Base-by-base conservation (phyloP, 129 eudicot genomes). In the Flaveria ramosissima region DNA sequence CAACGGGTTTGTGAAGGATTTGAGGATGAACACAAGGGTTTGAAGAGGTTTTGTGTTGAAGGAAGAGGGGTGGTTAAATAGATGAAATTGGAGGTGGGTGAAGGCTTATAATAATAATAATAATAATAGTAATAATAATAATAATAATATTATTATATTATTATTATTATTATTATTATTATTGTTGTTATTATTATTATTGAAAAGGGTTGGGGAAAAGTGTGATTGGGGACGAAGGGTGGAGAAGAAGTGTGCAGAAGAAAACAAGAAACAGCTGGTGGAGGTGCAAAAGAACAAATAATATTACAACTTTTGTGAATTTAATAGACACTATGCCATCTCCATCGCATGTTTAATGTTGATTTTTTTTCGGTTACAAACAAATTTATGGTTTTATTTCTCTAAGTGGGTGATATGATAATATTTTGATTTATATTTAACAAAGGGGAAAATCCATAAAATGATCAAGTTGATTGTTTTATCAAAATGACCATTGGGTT, bases 201-300 rank as follows among this genome's bases (percentile, higher is more conserved):
- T 4, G 11, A 14, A 63, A 63, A 63, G 32, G 21, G 46, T 63
- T 30, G 46, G 46, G 75, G 45, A 67, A 80, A 80, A 53, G 77
- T 72, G 83, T 72, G 83, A 73, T 80, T 73, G 75, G 42, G 53
- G 79, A 80, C 62, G 83, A 53, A 80, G 83, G 83, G 83, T 66
- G 83, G 79, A 80, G 70, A 73, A 59, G 48, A 53, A 73, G 10
- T 74, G 7, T 14, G 9, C 19, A 63, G 10, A 66, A 74, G 36
- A 80, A 56, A 55, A 80, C 84, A 80, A 80, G 67, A 0, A 73
- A 80, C 84, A 80, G 84, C 84, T 80, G 84, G 80, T 42, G 62
- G 17, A 6, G 75, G 42, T 61, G 42, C 10, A 63, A 63, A 30
- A 63, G 0, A 6, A 63, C 69, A 63, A 30, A 27, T 20, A 7